phyloP scores from a whole-genome alignment of 2,329 filamentous ascomycete genomes.

The Amylocarpus encephaloides region DNA sequence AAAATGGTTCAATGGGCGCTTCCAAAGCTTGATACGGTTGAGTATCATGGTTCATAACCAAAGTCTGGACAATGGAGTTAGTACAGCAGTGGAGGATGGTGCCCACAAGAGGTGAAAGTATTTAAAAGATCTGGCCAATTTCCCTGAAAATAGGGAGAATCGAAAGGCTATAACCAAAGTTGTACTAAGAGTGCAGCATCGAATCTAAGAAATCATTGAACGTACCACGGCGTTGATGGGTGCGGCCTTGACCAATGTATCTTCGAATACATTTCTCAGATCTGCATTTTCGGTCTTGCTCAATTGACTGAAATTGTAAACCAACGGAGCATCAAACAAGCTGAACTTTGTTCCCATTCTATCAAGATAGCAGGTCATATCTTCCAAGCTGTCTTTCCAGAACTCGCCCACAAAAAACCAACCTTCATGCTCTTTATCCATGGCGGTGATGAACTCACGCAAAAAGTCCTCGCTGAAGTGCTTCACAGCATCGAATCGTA shows the following conservation, averaged over 20 bases:
- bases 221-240: conserved; percentile 53
- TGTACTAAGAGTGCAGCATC: neutral
- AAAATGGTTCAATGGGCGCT: conserved; percentile 55
- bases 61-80: conserved; percentile 38
- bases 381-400: conserved; percentile 53
- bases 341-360: conserved; percentile 51
- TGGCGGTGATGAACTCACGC: conserved; percentile 52
- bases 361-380: conserved; percentile 51
- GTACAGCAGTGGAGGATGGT: no score
- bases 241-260: conserved; percentile 47
- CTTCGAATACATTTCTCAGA: conserved; percentile 56
- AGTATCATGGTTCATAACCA: conserved; percentile 70
- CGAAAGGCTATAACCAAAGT: no score
- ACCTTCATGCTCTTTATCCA: conserved; percentile 45
- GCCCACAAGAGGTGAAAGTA: no score
- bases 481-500: conserved; percentile 67
- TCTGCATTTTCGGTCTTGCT: conserved; percentile 52
- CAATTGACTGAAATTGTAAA: conserved; percentile 59
- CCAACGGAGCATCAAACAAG: conserved; percentile 62
- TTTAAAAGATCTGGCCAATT: no score
- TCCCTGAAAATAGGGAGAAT: no score
- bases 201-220: neutral
- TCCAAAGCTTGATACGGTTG: conserved; percentile 57
- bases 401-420: conserved; percentile 66
- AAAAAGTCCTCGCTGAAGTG: conserved; percentile 66